phyloP scores from a whole-genome alignment of 2,329 filamentous ascomycete species.

The Alternaria gaisen region DNA sequence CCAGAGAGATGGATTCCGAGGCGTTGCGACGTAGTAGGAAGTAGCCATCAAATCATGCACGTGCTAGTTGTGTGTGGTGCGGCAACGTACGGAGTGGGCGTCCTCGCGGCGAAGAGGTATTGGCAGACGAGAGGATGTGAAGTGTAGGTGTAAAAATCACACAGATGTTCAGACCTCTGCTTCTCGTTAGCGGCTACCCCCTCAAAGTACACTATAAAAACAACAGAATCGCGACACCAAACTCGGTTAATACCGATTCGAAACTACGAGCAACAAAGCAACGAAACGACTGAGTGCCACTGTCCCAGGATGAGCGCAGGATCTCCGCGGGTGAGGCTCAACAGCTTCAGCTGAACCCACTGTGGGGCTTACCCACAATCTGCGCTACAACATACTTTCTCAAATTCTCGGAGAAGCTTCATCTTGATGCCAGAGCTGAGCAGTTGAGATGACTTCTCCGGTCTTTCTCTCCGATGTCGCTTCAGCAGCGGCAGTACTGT shows the following conservation, averaged over 20 bases:
- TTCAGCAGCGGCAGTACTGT: slow-evolving; percentile 9
- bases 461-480: slow-evolving; percentile 21
- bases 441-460: slow-evolving; percentile 13
- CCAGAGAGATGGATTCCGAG: slow-evolving; percentile 56
- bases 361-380: slow-evolving; percentile 4
- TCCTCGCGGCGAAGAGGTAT: slow-evolving; percentile 51
- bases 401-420: slow-evolving; percentile 7
- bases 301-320: not conserved
- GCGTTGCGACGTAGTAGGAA: slow-evolving; percentile 57
- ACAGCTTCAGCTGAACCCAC: slow-evolving; percentile 4
- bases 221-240: not conserved
- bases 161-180: not conserved
- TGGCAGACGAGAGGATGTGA: slow-evolving; percentile 2
- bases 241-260: not conserved
- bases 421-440: not conserved
- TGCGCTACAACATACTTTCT: not conserved
- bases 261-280: not conserved
- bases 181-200: not conserved
- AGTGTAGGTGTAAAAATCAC: not conserved
- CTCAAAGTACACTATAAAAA: not conserved
- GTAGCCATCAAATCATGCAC: slow-evolving; percentile 62
- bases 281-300: not conserved
- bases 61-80: slow-evolving; percentile 56
- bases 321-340: slow-evolving; percentile 17
- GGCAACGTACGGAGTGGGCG: slow-evolving; percentile 42